Base-by-base conservation (phyloP, 805 yeast genomes). In the Saccharomyces paradoxus region DNA sequence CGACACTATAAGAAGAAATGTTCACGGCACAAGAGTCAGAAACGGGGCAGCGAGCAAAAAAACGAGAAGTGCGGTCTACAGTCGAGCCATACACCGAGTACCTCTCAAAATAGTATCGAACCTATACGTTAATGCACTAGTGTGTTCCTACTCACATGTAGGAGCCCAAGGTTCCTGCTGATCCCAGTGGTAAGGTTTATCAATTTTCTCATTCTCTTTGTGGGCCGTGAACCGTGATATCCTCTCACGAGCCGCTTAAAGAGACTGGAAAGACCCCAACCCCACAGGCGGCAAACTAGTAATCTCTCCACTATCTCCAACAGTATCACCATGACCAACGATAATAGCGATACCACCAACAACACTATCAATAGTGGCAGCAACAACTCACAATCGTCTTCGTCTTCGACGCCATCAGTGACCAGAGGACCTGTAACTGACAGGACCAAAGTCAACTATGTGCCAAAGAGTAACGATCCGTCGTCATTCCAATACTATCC, bases 401-500 rank as follows among this genome's bases (percentile, higher is more conserved):
- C 53, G 5, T 29, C 52, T 13, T 55, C 49, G 24, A 51, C 46
- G 28, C 17, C 30, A 47, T n/a, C 41, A 49, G 8, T 24, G 12
- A 1, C 24, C 24, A 37, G 22, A 9, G 44, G 44, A 37, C 44
- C 44, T 4, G 48, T 46, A 9, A 60, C 55, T 21, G 60, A 62
- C 29, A 57, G 52, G 31, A 29, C 50, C 4, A 59, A 63, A 26
- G 58, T 65, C 22, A 62, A 65, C 51, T 65, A 57, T 50, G 61
- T 66, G 2, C 64, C 66, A 1, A 55, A 61, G 32, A 55, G 57
- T 10, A 47, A 54, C 10, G 58, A 60, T 24, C 58, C 65, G 12
- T 51, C 54, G 9, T 52, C 62, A 9, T 69, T 57, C 56, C 61
- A 64, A 44, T 70, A 65, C 50, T 70, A 87, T 63, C 98, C 98